Evolutionary conservation across 1,139 yeast species (phyloP).

Genomic region (Pichiaceae sp.): DNA sequence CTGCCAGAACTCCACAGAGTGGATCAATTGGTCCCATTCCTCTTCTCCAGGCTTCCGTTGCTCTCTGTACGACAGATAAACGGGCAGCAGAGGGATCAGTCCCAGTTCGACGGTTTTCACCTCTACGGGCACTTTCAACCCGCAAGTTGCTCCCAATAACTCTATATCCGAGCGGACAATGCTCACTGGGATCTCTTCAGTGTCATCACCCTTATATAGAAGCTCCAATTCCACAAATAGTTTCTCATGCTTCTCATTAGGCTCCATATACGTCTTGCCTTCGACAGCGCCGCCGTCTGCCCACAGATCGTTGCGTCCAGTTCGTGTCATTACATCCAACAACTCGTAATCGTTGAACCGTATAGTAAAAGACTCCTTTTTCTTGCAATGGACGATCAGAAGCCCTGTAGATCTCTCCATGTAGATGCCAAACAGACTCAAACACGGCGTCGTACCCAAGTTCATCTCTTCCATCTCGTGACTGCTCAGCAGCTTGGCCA

Average conservation of each 20-base stretch:
- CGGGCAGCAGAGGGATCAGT: conserved; percentile 8
- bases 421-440: conserved; percentile 11
- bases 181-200: neutral
- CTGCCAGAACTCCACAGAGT: conserved; percentile 1
- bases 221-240: too few relatives aligned
- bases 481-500: neutral
- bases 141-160: neutral
- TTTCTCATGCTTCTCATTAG: too few relatives aligned
- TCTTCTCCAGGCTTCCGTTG: neutral
- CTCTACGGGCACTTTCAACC: neutral
- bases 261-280: conserved; percentile 4
- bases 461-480: neutral
- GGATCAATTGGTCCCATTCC: neutral
- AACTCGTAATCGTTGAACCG: conserved; percentile 7
- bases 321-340: conserved; percentile 9
- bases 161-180: neutral
- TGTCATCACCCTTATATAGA: too few relatives aligned
- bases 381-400: conserved; percentile 5
- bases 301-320: conserved; percentile 5
- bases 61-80: conserved; percentile 5
- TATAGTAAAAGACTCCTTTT: conserved; percentile 7
- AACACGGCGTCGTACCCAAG: conserved; percentile 5
- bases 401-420: conserved; percentile 5
- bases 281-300: neutral
- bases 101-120: neutral